Evolutionary conservation across 1,284 basidiomycete genomes (phyloP).

Genomic region (Apiotrichum veenhuisii): DNA sequence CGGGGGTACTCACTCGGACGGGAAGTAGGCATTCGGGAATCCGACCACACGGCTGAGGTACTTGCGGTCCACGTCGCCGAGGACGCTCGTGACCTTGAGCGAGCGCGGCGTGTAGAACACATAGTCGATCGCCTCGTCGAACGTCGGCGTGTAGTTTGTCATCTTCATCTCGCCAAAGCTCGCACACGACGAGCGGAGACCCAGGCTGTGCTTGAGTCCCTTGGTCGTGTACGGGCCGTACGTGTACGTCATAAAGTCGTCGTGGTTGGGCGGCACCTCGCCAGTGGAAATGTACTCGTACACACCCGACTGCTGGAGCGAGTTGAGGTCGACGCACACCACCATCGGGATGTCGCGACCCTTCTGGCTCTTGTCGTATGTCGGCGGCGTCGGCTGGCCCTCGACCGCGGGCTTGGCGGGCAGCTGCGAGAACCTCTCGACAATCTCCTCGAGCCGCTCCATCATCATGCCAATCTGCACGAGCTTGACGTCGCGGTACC

Average conservation of each 20-base stretch:
- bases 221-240: slow-evolving; percentile 93
- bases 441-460: slow-evolving; percentile 89
- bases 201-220: slow-evolving; percentile 74
- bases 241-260: slow-evolving; percentile 86
- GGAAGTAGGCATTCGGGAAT: slow-evolving; percentile 95
- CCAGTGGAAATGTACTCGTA: slow-evolving; percentile 87
- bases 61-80: slow-evolving; percentile 79
- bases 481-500: slow-evolving; percentile 93
- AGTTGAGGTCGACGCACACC: slow-evolving; percentile 95
- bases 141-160: slow-evolving; percentile 89
- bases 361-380: slow-evolving; percentile 36
- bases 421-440: slow-evolving; percentile 75
- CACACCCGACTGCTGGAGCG: slow-evolving; percentile 78
- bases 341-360: slow-evolving; percentile 79
- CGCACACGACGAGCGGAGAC: slow-evolving; percentile 79
- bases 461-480: slow-evolving; percentile 89
- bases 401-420: slow-evolving; percentile 50
- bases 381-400: slow-evolving; percentile 32
- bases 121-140: slow-evolving; percentile 83
- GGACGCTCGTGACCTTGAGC: slow-evolving; percentile 75
- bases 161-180: slow-evolving; percentile 65
- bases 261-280: slow-evolving; percentile 66
- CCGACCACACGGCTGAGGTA: slow-evolving; percentile 92
- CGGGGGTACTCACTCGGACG: slow-evolving; percentile 75
- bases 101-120: slow-evolving; percentile 83